Percentiles rank a stretch among this genome's conserved stretches.
These are phyloP conservation scores for Westerdykella ornata DNA, from an alignment of 2,329 filamentous ascomycete species.

Conservation along the genomic window DNA sequence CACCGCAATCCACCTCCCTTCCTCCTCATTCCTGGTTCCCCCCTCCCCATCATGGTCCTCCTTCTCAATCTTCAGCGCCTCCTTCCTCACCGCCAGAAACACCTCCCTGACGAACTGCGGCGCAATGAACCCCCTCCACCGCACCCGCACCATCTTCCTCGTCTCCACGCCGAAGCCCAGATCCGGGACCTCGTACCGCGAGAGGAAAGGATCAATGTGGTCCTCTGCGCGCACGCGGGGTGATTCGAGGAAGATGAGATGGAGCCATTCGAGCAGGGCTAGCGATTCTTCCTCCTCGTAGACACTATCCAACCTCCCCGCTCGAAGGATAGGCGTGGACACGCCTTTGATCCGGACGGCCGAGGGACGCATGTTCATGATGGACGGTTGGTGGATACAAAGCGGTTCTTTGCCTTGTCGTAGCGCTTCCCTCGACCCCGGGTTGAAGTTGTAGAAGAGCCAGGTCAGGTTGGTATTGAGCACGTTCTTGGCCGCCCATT, in stretches of 20 bases:
- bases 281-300: slow-evolving; percentile 57
- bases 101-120: slow-evolving; percentile 28
- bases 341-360: slow-evolving; percentile 18
- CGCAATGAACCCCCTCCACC: slow-evolving; percentile 42
- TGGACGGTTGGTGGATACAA: slow-evolving; percentile 28
- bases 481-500: slow-evolving; percentile 73
- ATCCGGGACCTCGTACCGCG: slow-evolving; percentile 57
- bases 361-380: slow-evolving; percentile 19
- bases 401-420: slow-evolving; percentile 20
- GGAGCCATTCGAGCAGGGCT: slow-evolving; percentile 68
- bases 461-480: slow-evolving; percentile 62
- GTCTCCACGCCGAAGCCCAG: slow-evolving; percentile 13
- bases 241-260: slow-evolving; percentile 59
- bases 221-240: slow-evolving; percentile 56
- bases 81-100: slow-evolving; percentile 20
- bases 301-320: slow-evolving; percentile 26
- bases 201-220: slow-evolving; percentile 60
- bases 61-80: slow-evolving; percentile 14
- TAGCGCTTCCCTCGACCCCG: slow-evolving; percentile 18
- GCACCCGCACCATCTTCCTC: slow-evolving; percentile 30
- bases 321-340: slow-evolving; percentile 22
- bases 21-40: slow-evolving; percentile 6
- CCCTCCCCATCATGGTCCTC: slow-evolving; percentile 9
- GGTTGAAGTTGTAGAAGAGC: slow-evolving; percentile 63
- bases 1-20: slow-evolving; percentile 26